Percentiles rank a stretch among this genome's conserved stretches.
phyloP scores from a whole-genome alignment of 192 early-diverging fungal species.

The Umbelopsis ramanniana region DNA sequence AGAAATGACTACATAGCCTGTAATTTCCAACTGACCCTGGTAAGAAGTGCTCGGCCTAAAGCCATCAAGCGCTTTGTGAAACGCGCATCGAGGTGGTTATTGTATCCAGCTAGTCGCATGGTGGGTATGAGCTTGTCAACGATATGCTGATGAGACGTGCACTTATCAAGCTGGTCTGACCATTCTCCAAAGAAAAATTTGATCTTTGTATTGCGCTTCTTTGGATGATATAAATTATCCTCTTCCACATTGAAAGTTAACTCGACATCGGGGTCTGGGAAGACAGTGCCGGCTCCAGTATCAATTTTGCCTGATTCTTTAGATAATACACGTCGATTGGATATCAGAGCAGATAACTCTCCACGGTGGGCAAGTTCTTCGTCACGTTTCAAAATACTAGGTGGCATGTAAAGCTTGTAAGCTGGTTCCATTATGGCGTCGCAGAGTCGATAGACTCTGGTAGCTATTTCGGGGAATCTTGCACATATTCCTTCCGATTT shows the following conservation, averaged over 20 bases:
- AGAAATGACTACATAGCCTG: neutral
- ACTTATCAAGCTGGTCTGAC: conserved; percentile 49
- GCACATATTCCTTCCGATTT: conserved; percentile 54
- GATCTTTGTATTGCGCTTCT: conserved; percentile 19
- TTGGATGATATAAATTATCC: conserved; percentile 34
- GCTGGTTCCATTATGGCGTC: conserved; percentile 61
- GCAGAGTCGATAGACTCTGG: conserved; percentile 63
- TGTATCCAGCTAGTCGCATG: conserved; percentile 48
- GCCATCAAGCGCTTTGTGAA: conserved; percentile 29
- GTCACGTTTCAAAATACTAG: conserved; percentile 24
- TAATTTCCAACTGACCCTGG: conserved; percentile 18
- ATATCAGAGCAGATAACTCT: conserved; percentile 25
- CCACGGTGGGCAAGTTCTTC: conserved; percentile 30
- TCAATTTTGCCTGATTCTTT: conserved; percentile 10
- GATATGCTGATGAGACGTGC: conserved; percentile 34
- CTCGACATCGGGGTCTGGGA: conserved; percentile 18
- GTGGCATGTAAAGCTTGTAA: conserved; percentile 51
- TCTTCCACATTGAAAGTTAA: conserved; percentile 23
- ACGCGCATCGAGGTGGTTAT: conserved; percentile 41
- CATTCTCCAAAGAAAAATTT: conserved; percentile 68
- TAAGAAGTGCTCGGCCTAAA: conserved; percentile 16
- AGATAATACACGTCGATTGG: neutral
- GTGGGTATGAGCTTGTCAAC: conserved; percentile 41
- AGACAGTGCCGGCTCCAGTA: neutral
- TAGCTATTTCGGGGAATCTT: conserved; percentile 62